Percentiles rank a stretch among this genome's conserved stretches.
Evolutionary conservation across 2,329 filamentous ascomycete genomes (phyloP).

Genomic region (Verticillium longisporum): DNA sequence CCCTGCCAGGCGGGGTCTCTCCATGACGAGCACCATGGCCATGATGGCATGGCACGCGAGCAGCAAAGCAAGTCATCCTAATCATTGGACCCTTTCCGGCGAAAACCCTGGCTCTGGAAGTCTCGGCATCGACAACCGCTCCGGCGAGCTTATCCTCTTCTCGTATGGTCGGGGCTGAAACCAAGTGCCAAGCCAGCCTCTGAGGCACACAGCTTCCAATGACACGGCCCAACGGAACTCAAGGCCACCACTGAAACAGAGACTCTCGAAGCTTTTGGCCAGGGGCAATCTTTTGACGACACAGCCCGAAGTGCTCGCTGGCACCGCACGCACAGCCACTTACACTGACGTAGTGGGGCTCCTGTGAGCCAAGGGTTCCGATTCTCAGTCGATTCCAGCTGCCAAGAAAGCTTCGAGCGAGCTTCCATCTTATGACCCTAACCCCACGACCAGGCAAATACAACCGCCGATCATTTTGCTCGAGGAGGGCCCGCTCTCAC

Average conservation of each 20-base stretch:
- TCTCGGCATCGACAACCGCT: background rate
- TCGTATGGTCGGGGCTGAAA: background rate
- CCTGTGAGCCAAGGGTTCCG: background rate
- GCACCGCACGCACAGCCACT: background rate
- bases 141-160: background rate
- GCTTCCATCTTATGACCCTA: background rate
- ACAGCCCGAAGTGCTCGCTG: background rate
- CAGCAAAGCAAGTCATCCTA: background rate
- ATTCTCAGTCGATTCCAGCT: background rate
- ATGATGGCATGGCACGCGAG: background rate
- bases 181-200: background rate
- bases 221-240: background rate
- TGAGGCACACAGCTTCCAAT: background rate
- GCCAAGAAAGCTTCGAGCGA: background rate
- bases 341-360: background rate
- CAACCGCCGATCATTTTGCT: background rate
- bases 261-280: background rate
- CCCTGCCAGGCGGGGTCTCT: background rate
- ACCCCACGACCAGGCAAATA: background rate
- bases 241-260: background rate
- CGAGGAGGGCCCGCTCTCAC: background rate
- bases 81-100: background rate
- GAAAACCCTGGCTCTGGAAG: background rate
- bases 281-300: background rate
- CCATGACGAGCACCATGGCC: background rate